Base-by-base conservation (phyloP, 331 rosid species). In the Quercus tomentella region DNA sequence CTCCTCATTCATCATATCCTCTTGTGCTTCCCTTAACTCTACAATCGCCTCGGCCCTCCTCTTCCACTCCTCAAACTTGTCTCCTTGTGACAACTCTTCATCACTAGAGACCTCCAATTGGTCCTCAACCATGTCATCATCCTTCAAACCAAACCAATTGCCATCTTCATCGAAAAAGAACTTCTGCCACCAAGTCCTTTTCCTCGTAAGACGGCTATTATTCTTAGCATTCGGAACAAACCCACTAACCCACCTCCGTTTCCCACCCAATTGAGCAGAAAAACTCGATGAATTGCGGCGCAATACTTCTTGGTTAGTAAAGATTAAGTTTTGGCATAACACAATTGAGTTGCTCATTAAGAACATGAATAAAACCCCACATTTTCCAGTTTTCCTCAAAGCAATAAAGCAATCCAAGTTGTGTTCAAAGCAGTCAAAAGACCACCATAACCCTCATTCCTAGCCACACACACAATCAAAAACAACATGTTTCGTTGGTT, bases 61-160 rank as follows among this genome's bases (percentile, higher is more conserved):
- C 93, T 85, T 94, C 98, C 98, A 94, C 7, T 94, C 96, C 81
- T 92, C 97, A 72, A 94, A 94, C 72, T 90, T 92, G 16, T 87
- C 88, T 37, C 69, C 86, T 21, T 86, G 88, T 1, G 87, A 85
- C 56, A 75, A 74, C 12, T 73, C 83, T 41, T 72, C 77, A 6
- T 70, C 65, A 37, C 63, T 55, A 14, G 78, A 74, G 54, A 35
- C 77, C 58, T 70, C 84, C 35, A 56, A 22, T 62, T 77, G 88
- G 4, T 20, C 80, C 63, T 78, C 89, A 3, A 88, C 65, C 97
- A 89, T 86, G 70, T 88, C 94, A 74, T 94, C 94, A 2, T 87
- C 93, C 80, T 83, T 88, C 83, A 93, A 58, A 79, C 97, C 98
- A 35, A 94, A 81, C 98, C 97, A 92, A 77, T 91, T 92, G 56